Evolutionary conservation across 805 yeast species (phyloP).

Genomic region (Hanseniaspora guilliermondii): DNA sequence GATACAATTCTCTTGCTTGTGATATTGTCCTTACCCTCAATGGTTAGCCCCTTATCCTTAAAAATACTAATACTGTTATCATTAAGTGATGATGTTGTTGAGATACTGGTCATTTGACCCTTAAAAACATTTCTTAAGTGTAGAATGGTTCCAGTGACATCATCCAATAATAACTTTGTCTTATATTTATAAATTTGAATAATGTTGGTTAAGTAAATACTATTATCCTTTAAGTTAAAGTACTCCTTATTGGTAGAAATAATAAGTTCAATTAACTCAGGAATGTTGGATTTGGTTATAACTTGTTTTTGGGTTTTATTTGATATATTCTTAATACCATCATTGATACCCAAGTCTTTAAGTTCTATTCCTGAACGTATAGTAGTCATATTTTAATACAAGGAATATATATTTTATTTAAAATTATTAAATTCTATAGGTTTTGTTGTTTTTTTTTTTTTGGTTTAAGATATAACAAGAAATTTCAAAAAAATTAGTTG

Average conservation of each 20-base stretch:
- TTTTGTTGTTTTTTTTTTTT: neutral
- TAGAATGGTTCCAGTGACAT: slow-evolving; percentile 62
- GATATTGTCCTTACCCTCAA: slow-evolving; percentile 35
- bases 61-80: too few relatives aligned
- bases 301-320: slow-evolving; percentile 61
- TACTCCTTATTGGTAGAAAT: slow-evolving; percentile 33
- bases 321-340: slow-evolving; percentile 64
- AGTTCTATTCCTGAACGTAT: slow-evolving; percentile 62
- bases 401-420: neutral
- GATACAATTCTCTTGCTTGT: slow-evolving; percentile 26
- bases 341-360: slow-evolving; percentile 71
- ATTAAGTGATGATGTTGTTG: slow-evolving; percentile 31
- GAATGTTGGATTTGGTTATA: slow-evolving; percentile 48
- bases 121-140: slow-evolving; percentile 59
- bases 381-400: too few relatives aligned
- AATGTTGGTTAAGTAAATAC: slow-evolving; percentile 76
- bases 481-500: too few relatives aligned
- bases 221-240: slow-evolving; percentile 67
- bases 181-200: slow-evolving; percentile 77
- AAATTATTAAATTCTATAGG: neutral
- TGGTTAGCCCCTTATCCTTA: neutral
- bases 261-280: slow-evolving; percentile 37
- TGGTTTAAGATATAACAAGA: neutral
- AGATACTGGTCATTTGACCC: slow-evolving; percentile 21
- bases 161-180: slow-evolving; percentile 71